Evolutionary conservation across 2,329 filamentous ascomycete genomes (phyloP).

Genomic region (Epichloe bromicola): DNA sequence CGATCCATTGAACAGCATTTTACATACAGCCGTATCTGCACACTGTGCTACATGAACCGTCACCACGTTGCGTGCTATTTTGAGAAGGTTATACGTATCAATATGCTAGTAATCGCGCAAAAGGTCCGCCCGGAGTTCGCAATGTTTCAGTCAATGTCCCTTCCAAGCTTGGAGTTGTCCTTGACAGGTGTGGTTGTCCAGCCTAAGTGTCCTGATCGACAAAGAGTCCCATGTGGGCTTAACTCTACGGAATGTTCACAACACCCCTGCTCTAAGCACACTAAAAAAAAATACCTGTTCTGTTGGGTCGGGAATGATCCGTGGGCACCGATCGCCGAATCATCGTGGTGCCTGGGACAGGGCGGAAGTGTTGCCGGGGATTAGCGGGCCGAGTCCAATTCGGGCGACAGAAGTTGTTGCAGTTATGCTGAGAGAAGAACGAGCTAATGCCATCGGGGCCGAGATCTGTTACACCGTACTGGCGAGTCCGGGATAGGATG

Average conservation of each 20-base stretch:
- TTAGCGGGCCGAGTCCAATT: slow-evolving; percentile 9
- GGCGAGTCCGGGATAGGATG: slow-evolving; percentile 23
- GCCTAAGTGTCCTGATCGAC: too few relatives aligned
- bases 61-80: too few relatives aligned
- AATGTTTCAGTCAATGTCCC: too few relatives aligned
- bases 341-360: slow-evolving; percentile 6
- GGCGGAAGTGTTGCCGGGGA: slow-evolving; percentile 1
- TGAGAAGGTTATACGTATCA: too few relatives aligned
- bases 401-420: slow-evolving; percentile 18
- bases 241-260: neutral
- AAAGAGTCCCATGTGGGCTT: too few relatives aligned
- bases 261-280: neutral
- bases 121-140: too few relatives aligned
- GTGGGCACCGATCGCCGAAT: slow-evolving; percentile 5
- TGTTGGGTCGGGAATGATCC: neutral
- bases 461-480: slow-evolving; percentile 27
- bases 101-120: too few relatives aligned
- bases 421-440: slow-evolving; percentile 25
- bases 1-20: too few relatives aligned
- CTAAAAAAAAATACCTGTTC: neutral
- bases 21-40: too few relatives aligned
- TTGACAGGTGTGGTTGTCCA: too few relatives aligned
- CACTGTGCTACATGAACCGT: too few relatives aligned
- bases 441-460: slow-evolving; percentile 24
- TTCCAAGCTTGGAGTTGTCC: too few relatives aligned